phyloP scores from a whole-genome alignment of 495 filamentous ascomycete species.

The Penicillium dipodomyicola region DNA sequence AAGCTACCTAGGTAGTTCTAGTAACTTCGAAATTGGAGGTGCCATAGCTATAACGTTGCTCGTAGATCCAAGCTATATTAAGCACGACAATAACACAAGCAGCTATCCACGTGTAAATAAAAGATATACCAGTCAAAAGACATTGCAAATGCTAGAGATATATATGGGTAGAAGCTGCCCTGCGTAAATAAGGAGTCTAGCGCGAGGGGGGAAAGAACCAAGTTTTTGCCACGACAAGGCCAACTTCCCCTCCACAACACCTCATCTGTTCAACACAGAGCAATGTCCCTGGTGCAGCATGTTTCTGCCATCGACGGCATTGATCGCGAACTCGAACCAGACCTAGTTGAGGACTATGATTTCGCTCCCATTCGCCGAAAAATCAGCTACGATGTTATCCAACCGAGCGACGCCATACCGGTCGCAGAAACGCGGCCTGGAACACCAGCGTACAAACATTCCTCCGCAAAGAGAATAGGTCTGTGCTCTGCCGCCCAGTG shows the following conservation, averaged over 20 bases:
- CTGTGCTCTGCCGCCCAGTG: not conserved
- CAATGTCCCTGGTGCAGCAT: slow-evolving; percentile 46
- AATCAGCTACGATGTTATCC: slow-evolving; percentile 37
- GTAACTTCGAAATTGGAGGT: too few relatives aligned
- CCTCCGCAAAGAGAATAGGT: slow-evolving; percentile 51
- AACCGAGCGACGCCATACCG: slow-evolving; percentile 9
- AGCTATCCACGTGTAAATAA: not conserved
- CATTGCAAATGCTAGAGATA: not conserved
- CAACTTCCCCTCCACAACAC: not conserved
- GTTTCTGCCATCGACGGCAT: slow-evolving; percentile 41
- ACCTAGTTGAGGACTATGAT: slow-evolving; percentile 15
- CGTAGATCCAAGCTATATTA: too few relatives aligned
- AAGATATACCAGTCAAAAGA: not conserved
- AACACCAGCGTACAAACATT: slow-evolving; percentile 52
- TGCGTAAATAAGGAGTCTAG: not conserved
- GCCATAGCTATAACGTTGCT: too few relatives aligned
- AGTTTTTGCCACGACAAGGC: not conserved
- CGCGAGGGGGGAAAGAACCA: not conserved
- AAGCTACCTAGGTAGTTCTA: too few relatives aligned
- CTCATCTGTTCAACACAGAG: slow-evolving; percentile 21
- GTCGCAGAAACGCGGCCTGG: slow-evolving; percentile 27
- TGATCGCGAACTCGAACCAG: slow-evolving; percentile 33
- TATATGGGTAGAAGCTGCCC: not conserved
- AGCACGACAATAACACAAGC: too few relatives aligned
- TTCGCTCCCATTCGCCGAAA: slow-evolving; percentile 22